phyloP scores from a whole-genome alignment of 108 stramenopile species.

The Hondaea fermentalgiana region DNA sequence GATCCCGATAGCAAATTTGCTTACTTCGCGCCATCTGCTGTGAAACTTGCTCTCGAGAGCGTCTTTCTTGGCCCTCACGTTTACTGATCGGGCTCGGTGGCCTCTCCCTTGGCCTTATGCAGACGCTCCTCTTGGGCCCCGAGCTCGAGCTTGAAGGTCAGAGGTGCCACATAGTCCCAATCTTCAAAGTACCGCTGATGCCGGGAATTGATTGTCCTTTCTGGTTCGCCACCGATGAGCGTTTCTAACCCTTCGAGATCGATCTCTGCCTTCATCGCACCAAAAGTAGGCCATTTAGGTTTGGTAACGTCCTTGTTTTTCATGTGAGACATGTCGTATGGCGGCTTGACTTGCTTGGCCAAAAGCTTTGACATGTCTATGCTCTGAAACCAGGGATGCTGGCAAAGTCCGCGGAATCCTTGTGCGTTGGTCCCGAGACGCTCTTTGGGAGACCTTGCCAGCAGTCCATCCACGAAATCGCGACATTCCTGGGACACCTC shows the following conservation, averaged over 20 bases:
- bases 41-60: too few relatives aligned
- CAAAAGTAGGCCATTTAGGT: not conserved
- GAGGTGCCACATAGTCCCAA: not conserved
- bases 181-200: not conserved
- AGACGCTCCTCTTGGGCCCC: not conserved
- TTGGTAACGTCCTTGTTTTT: not conserved
- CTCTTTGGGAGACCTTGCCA: not conserved
- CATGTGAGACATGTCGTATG: not conserved
- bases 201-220: not conserved
- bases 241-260: not conserved
- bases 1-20: too few relatives aligned
- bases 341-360: not conserved
- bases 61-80: too few relatives aligned
- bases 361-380: not conserved
- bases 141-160: conserved; percentile 6
- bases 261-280: not conserved
- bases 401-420: not conserved
- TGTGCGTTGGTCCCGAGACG: not conserved
- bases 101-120: not conserved
- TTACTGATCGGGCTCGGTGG: too few relatives aligned
- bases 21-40: too few relatives aligned
- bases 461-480: not conserved
- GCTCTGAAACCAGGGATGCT: not conserved
- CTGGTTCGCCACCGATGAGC: not conserved
- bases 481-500: not conserved